phyloP scores from a whole-genome alignment of 73 alveolate genomes.

The Symbiodinium pilosum region DNA sequence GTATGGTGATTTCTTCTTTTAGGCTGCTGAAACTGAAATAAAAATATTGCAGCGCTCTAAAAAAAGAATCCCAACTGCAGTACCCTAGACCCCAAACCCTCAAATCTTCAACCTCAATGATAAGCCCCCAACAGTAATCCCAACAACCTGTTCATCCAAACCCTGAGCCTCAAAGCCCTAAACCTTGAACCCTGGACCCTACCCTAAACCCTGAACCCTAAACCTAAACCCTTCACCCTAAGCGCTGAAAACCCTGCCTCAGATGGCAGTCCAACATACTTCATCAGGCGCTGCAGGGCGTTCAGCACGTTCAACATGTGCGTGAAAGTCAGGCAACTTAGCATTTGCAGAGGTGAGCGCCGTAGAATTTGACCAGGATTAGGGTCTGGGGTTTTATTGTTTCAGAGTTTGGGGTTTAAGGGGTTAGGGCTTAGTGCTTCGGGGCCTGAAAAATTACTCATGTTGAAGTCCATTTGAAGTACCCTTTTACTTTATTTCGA shows the following conservation, averaged over 20 bases:
- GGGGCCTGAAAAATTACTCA: too few relatives aligned
- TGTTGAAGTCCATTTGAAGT: too few relatives aligned
- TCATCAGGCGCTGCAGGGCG: slow-evolving; percentile 44
- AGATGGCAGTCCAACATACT: slow-evolving; percentile 11
- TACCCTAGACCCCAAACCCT: too few relatives aligned
- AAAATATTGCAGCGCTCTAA: too few relatives aligned
- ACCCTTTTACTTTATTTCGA: too few relatives aligned
- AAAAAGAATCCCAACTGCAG: too few relatives aligned
- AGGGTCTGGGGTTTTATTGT: background rate
- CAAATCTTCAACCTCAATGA: too few relatives aligned
- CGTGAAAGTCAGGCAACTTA: slow-evolving; percentile 45
- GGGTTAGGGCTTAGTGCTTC: background rate
- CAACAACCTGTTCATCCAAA: background rate
- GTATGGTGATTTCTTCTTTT: too few relatives aligned
- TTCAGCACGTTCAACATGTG: slow-evolving; percentile 57
- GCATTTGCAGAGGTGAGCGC: background rate
- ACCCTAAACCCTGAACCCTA: background rate
- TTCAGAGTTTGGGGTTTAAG: background rate
- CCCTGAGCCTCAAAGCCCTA: background rate
- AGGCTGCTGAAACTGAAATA: too few relatives aligned
- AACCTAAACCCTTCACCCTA: background rate
- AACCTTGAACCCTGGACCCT: background rate
- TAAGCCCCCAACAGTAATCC: too few relatives aligned
- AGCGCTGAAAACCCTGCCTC: background rate
- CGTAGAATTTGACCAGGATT: background rate